Evolutionary conservation across 129 eudicot species (phyloP).

Genomic region (Gnaphalium uliginosum): DNA sequence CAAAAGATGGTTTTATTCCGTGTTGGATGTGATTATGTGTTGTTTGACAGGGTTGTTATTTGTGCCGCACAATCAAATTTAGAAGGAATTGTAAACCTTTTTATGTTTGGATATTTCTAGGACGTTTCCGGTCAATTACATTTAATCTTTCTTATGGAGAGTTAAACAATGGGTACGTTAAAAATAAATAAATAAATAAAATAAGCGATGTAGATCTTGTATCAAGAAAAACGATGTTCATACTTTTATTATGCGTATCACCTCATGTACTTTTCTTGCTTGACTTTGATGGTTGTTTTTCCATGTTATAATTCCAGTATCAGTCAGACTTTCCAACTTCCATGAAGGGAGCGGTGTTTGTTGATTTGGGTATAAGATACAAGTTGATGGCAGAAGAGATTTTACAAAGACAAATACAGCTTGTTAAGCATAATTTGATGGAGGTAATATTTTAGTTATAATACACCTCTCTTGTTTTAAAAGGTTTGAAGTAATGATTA

Average conservation of each 20-base stretch:
- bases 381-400: conserved; percentile 85
- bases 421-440: conserved; percentile 65
- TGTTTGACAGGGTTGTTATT: neutral
- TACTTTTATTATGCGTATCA: neutral
- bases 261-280: neutral
- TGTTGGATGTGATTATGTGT: neutral
- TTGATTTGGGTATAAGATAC: conserved; percentile 89
- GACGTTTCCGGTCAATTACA: neutral
- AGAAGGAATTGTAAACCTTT: neutral
- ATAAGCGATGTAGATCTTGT: neutral
- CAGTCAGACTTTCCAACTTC: conserved; percentile 74
- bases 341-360: conserved; percentile 79
- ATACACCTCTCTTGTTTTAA: neutral
- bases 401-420: conserved; percentile 74
- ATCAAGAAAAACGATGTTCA: neutral
- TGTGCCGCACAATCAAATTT: neutral
- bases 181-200: too few relatives aligned
- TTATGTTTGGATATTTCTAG: neutral
- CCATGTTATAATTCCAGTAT: conserved; percentile 58
- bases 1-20: neutral
- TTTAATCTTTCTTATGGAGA: neutral
- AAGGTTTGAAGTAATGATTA: neutral
- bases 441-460: conserved; percentile 46
- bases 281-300: neutral
- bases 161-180: neutral